phyloP scores from a whole-genome alignment of 2,329 filamentous ascomycete species.

The Taxawa tesnikishii region DNA sequence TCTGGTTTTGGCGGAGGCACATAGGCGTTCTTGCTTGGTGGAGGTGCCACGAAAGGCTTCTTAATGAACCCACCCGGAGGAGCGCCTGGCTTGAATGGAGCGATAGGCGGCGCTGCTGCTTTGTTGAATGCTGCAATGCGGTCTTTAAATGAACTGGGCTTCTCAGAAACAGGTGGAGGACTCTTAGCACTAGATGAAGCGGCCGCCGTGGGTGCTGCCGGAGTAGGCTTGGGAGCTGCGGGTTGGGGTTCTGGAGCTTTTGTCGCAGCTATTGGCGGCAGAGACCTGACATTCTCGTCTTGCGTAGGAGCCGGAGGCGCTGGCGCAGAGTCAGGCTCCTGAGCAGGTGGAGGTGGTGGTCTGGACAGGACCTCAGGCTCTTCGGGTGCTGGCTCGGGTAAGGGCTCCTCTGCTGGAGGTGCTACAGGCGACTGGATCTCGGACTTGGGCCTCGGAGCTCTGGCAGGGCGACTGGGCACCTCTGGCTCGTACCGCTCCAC shows the following conservation, averaged over 20 bases:
- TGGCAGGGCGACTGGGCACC: slow-evolving; percentile 72
- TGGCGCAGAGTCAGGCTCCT: slow-evolving; percentile 1
- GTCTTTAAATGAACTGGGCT: slow-evolving; percentile 86
- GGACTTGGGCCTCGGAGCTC: slow-evolving; percentile 57
- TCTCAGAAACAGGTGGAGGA: slow-evolving; percentile 51
- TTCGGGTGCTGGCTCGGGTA: slow-evolving; percentile 16
- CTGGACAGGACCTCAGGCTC: slow-evolving; percentile 15
- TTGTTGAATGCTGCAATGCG: slow-evolving; percentile 97
- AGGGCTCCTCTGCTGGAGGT: slow-evolving; percentile 17
- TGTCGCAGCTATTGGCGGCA: slow-evolving; percentile 12
- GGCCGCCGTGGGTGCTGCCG: slow-evolving; percentile 30
- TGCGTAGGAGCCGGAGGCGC: slow-evolving; percentile 4
- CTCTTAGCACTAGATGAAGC: slow-evolving; percentile 35
- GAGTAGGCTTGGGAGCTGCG: slow-evolving; percentile 12
- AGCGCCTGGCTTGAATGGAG: slow-evolving; percentile 76
- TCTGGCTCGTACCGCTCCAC: slow-evolving; percentile 92
- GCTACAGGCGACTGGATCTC: slow-evolving; percentile 26
- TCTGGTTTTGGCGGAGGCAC: slow-evolving; percentile 61
- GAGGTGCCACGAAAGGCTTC: slow-evolving; percentile 92
- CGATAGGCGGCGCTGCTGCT: slow-evolving; percentile 66
- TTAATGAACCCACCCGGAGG: slow-evolving; percentile 67
- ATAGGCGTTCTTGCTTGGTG: slow-evolving; percentile 84
- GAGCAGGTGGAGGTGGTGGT: slow-evolving; percentile 1
- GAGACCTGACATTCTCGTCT: slow-evolving; percentile 13
- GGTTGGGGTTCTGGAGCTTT: slow-evolving; percentile 8